Evolutionary conservation across 768 basidiomycete genomes (phyloP), one percentile per base, ranked within the genome.

Genomic region (Cyclocybe aegerita): DNA sequence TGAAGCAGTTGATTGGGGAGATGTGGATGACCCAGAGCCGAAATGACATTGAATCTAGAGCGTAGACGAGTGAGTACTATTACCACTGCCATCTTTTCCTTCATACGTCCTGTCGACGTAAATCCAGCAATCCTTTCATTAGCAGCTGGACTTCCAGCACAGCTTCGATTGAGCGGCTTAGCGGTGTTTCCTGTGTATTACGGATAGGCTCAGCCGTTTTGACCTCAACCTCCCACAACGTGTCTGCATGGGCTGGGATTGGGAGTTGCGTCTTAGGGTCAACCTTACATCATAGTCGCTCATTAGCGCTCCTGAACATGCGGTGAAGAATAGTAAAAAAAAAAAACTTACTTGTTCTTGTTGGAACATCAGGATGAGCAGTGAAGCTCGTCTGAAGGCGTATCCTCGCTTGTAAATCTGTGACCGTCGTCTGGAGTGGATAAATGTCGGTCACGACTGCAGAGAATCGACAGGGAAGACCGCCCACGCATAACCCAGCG

Each of bases 141-240:
- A 91, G 73, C 10, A 82, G 70, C 61, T 93, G 91, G 9, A 93
- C 83, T 53, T 92, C 86, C 0, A 92, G 77, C 0, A 93, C 85
- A 2, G 85, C 86, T 12, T 90, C 85, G 30, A 89, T 82, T 7
- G 82, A 77, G 11, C 76, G 74, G 48, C 77, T 80, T n/a, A 92
- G 73, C 4, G 90, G 90, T 2, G 80, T 86, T 53, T 86, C 85
- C 63, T 85, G 88, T 0, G 85, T 87, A 50, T 88, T 90, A 11
- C 86, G 81, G 39, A 88, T 82, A 5, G 91, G 91, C 2, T 77
- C 74, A 2, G 89, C 87, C 1, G 90, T 90, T 65, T 88, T 91
- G 43, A 91, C 90, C 70, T 93, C 88, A 34, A 93, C 89, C 63
- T 92, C 86, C 90, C 90, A 93, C 4, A 90, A 74, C 0, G 89